These are phyloP conservation scores for Diplodia sapinea DNA, from an alignment of 2,329 filamentous ascomycete genomes.

Conservation along the genomic window DNA sequence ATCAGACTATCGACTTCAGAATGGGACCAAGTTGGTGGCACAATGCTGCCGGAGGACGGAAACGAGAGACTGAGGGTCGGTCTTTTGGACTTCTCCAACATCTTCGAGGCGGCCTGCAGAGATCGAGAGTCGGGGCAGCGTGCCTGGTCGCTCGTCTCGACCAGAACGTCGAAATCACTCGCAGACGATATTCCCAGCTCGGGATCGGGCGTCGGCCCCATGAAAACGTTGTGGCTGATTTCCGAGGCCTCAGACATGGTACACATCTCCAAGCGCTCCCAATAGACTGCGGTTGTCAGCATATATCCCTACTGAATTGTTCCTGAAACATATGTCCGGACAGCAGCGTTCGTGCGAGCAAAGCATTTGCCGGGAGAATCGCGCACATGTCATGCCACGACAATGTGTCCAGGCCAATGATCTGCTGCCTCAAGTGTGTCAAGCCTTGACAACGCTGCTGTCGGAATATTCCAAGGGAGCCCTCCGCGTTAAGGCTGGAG, in stretches of 20 bases:
- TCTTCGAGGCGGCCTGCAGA: slow-evolving; percentile 67
- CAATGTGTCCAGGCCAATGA: neutral
- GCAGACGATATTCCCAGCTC: slow-evolving; percentile 53
- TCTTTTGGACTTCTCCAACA: slow-evolving; percentile 52
- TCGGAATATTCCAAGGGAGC: neutral
- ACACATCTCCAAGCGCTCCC: slow-evolving; percentile 91
- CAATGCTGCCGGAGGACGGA: slow-evolving; percentile 90
- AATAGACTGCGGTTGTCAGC: slow-evolving; percentile 61
- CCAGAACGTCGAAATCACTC: slow-evolving; percentile 77
- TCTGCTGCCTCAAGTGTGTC: neutral
- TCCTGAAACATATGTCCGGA: neutral
- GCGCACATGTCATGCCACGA: neutral
- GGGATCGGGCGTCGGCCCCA: slow-evolving; percentile 83
- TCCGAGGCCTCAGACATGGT: slow-evolving; percentile 88
- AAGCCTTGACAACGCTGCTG: neutral
- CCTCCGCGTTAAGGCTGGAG: neutral
- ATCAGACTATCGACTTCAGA: slow-evolving; percentile 82
- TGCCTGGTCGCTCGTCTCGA: slow-evolving; percentile 88
- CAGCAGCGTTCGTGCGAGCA: neutral
- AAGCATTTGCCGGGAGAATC: neutral
- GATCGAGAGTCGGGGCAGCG: slow-evolving; percentile 72
- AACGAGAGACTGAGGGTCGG: slow-evolving; percentile 73
- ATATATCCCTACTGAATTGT: neutral
- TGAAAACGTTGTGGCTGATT: slow-evolving; percentile 86
- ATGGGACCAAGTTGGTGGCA: slow-evolving; percentile 82